Evolutionary conservation across 2,329 filamentous ascomycete genomes (phyloP).

Genomic region (Didymella pomorum): DNA sequence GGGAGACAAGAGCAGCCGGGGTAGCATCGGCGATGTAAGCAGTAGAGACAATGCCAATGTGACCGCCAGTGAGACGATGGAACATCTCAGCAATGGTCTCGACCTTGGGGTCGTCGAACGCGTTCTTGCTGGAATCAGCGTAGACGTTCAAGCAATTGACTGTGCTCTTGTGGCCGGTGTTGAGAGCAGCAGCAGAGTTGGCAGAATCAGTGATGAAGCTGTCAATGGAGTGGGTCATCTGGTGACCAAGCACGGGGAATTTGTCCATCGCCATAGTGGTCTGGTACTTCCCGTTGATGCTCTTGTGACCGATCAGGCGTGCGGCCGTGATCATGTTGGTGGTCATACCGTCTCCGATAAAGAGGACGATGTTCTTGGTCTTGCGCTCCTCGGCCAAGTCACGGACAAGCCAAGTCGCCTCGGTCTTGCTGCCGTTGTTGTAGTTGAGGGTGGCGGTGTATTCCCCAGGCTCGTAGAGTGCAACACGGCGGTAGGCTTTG

Average conservation of each 20-base stretch:
- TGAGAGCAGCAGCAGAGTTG: slow-evolving; percentile 83
- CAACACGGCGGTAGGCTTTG: slow-evolving; percentile 78
- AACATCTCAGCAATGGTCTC: slow-evolving; percentile 84
- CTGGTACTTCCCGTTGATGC: slow-evolving; percentile 85
- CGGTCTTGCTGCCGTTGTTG: slow-evolving; percentile 74
- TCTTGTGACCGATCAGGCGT: slow-evolving; percentile 81
- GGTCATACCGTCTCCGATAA: slow-evolving; percentile 75
- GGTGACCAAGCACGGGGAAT: slow-evolving; percentile 85
- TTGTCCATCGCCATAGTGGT: slow-evolving; percentile 78
- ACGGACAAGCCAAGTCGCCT: slow-evolving; percentile 79
- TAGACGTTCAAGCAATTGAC: slow-evolving; percentile 86
- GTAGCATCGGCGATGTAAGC: slow-evolving; percentile 84
- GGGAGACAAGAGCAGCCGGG: slow-evolving; percentile 67
- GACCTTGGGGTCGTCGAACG: slow-evolving; percentile 85
- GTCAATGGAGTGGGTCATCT: slow-evolving; percentile 88
- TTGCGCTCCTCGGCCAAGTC: slow-evolving; percentile 73
- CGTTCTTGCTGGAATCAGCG: slow-evolving; percentile 74
- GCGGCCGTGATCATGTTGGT: slow-evolving; percentile 84
- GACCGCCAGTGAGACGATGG: slow-evolving; percentile 70
- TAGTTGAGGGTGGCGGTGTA: slow-evolving; percentile 80
- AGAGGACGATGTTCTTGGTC: slow-evolving; percentile 85
- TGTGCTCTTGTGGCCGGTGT: slow-evolving; percentile 82
- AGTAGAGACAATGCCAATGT: slow-evolving; percentile 74
- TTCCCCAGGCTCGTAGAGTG: slow-evolving; percentile 78
- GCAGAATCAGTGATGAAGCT: slow-evolving; percentile 86